Evolutionary conservation across 345 rosid genomes (phyloP).

Genomic region (Populus pruinosa): DNA sequence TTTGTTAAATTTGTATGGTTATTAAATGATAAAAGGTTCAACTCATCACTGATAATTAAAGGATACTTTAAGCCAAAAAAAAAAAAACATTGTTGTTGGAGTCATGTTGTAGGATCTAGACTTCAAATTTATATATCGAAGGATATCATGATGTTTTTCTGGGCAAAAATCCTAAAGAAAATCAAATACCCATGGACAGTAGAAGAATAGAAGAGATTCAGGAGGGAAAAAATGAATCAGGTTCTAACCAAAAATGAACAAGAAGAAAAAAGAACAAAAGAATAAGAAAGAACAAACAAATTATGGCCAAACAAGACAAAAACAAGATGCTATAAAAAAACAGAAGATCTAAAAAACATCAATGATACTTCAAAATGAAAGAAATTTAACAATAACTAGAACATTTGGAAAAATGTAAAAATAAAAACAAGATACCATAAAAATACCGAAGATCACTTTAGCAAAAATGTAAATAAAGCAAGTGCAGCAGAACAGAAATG

Average conservation of each 20-base stretch:
- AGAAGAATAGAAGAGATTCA: background rate
- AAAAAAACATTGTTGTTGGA: background rate
- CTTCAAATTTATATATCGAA: background rate
- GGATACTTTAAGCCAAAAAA: background rate
- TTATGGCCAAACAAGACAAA: background rate
- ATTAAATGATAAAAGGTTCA: background rate
- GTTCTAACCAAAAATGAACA: background rate
- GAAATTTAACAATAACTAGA: background rate
- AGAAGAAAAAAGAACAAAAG: background rate
- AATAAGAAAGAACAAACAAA: background rate
- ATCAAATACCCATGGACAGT: background rate
- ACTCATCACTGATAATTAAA: background rate
- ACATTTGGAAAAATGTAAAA: background rate
- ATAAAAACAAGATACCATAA: background rate
- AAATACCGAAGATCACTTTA: background rate
- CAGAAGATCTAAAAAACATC: background rate
- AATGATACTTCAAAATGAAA: background rate
- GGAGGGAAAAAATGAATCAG: background rate
- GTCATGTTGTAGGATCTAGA: background rate
- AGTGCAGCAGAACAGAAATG: background rate
- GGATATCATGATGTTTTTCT: background rate
- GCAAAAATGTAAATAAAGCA: background rate
- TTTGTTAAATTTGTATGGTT: background rate
- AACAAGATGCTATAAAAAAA: background rate
- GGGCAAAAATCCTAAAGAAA: background rate